Base-by-base conservation (phyloP, 257 asterid genomes). In the Przewalskia tangutica region DNA sequence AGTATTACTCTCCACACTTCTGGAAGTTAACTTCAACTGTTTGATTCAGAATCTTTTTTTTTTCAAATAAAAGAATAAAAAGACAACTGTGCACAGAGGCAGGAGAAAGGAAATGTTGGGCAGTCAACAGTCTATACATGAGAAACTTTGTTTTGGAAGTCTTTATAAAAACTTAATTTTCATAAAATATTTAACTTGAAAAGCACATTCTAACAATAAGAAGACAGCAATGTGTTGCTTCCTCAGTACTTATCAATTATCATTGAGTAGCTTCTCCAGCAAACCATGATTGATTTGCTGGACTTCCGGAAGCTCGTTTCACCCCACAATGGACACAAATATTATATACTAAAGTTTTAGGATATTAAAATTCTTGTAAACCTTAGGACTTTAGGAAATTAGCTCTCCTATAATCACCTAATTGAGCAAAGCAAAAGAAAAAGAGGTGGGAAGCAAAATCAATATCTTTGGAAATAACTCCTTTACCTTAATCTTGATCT, bases 401-500 rank as follows among this genome's bases (percentile, higher is more conserved):
- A 51, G 18, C 48, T 50, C 46, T 75, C 80, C 63, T 27, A 27
- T 4, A 75, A 50, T 75, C 62, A 50, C 63, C 46, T 23, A 23
- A 27, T 50, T 14, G 20, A 75, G 80, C 63, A 51, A 51, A 75
- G 27, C 50, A 71, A 10, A 44, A 68, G 16, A 44, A 50, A 38
- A 73, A 73, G 79, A 75, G 62, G 63, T 51, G 63, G 62, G 63
- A 51, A 50, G 51, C 80, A 75, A 62, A 75, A 50, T 44, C 63
- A 75, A 27, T 14, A 75, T 75, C 63, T 51, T 40, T 75, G 8
- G 16, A 75, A 75, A 75, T 75, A 70, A 27, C 62, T 75, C 80
- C 63, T 44, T 84, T 95, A 95, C 99, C 99, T 93, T 95, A 79
- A 95, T 80, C 62, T 86, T 79, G 81, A 40, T 85, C 84, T 86